Evolutionary conservation across 129 eudicot genomes (phyloP).

Genomic region (Tanacetum coccineum): DNA sequence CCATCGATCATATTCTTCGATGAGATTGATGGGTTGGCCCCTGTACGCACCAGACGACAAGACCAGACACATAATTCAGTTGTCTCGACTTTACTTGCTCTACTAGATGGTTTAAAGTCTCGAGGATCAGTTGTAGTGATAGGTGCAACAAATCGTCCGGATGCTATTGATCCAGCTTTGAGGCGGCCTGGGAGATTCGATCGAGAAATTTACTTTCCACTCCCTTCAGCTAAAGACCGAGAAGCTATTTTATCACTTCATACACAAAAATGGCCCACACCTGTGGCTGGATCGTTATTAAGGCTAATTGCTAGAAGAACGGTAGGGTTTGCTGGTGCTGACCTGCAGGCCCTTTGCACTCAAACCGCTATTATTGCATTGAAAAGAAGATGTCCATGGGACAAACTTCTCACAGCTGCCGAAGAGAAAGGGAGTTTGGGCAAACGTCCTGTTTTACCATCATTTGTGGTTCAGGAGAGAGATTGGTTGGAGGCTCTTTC

Average conservation of each 20-base stretch:
- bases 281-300: conserved; percentile 59
- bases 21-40: conserved; percentile 98
- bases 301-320: conserved; percentile 69
- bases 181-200: conserved; percentile 98
- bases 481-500: conserved; percentile 95
- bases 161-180: conserved; percentile 94
- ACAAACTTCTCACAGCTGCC: conserved; percentile 59
- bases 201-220: conserved; percentile 86
- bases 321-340: conserved; percentile 98
- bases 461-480: conserved; percentile 64
- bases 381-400: conserved; percentile 71
- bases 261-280: conserved; percentile 87
- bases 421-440: conserved; percentile 44
- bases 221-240: conserved; percentile 76
- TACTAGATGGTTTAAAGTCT: conserved; percentile 92
- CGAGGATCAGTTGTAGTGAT: conserved; percentile 97
- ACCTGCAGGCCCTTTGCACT: conserved; percentile 95
- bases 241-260: conserved; percentile 90
- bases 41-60: conserved; percentile 88
- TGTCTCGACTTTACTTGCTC: conserved; percentile 90
- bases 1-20: conserved; percentile 96
- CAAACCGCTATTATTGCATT: conserved; percentile 87
- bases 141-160: conserved; percentile 99
- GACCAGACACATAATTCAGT: conserved; percentile 99
- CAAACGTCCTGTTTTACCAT: conserved; percentile 67